These are phyloP conservation scores for Leersia perrieri DNA, from an alignment of 176 grass and related monocot genomes.

Conservation along the genomic window DNA sequence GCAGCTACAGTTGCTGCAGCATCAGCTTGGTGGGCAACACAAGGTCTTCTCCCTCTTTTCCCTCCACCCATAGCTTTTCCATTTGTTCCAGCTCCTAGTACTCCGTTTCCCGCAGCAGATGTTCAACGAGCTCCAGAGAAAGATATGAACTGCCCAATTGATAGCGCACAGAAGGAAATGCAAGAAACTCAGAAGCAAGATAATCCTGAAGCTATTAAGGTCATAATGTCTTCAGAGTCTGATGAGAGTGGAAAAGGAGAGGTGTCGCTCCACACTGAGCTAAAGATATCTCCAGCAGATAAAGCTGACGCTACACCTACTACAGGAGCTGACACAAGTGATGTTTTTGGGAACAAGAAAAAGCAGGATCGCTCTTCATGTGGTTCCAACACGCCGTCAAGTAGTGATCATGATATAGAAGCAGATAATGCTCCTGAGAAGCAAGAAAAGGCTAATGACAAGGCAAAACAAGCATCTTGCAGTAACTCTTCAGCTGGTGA, in stretches of 20 bases:
- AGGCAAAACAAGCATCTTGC: conserved; percentile 52
- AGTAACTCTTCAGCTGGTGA: conserved; percentile 62
- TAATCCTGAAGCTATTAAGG: conserved; percentile 32
- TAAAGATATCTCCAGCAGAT: conserved; percentile 38
- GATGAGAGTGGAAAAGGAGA: conserved; percentile 49
- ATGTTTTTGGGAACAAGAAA: conserved; percentile 53
- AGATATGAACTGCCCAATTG: conserved; percentile 21
- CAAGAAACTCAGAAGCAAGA: conserved; percentile 35
- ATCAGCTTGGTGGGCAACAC: conserved; percentile 91
- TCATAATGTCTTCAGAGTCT: conserved; percentile 27
- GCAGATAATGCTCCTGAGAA: conserved; percentile 58
- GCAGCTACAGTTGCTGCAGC: conserved; percentile 86
- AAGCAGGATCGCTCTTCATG: conserved; percentile 90
- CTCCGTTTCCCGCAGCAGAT: conserved; percentile 31
- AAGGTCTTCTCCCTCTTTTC: conserved; percentile 86
- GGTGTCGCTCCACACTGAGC: conserved; percentile 26
- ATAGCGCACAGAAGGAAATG: conserved; percentile 36
- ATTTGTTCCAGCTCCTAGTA: conserved; percentile 41
- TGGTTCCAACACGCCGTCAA: conserved; percentile 86
- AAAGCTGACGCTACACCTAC: conserved; percentile 31
- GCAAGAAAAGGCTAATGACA: conserved; percentile 54
- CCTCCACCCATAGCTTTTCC: conserved; percentile 51
- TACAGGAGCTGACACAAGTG: conserved; percentile 41
- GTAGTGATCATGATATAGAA: conserved; percentile 82
- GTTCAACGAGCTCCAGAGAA: conserved; percentile 37